phyloP scores from a whole-genome alignment of 2,329 filamentous ascomycete genomes.

The Fusarium keratoplasticum region DNA sequence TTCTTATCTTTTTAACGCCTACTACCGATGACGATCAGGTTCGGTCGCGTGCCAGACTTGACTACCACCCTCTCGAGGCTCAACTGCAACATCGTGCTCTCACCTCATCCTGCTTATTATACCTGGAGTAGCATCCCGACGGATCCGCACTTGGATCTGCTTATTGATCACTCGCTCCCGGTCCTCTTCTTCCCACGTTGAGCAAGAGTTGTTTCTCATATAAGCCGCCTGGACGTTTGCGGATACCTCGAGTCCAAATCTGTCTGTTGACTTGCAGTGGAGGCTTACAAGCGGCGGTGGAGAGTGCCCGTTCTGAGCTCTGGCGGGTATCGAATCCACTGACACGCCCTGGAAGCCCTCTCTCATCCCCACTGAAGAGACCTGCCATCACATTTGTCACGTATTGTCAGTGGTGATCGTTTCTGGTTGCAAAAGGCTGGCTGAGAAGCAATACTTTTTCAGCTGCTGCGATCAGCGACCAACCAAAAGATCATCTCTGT shows the following conservation, averaged over 20 bases:
- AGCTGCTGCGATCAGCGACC: constrained; percentile 39
- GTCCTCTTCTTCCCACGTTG: neutral
- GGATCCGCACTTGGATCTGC: constrained; percentile 10
- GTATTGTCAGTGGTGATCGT: neutral
- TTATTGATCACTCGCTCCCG: neutral
- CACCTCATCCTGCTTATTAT: constrained; percentile 30
- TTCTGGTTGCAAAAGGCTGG: constrained; percentile 18
- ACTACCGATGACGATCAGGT: constrained; percentile 20
- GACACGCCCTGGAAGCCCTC: neutral
- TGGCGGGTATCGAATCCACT: neutral
- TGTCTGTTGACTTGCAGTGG: constrained; percentile 4
- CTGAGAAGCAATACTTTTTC: constrained; percentile 21
- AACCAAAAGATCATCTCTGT: neutral
- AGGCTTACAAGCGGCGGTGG: constrained; percentile 8
- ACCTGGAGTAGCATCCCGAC: constrained; percentile 27
- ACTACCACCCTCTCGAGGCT: constrained; percentile 21
- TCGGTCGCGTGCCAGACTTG: constrained; percentile 35
- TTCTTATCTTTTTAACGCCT: constrained; percentile 4
- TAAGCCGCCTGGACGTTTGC: constrained; percentile 25
- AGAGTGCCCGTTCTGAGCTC: neutral
- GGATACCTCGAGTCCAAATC: constrained; percentile 17
- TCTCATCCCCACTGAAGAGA: neutral
- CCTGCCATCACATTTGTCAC: constrained; percentile 3
- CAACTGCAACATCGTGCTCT: constrained; percentile 14
- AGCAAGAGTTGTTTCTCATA: constrained; percentile 12